phyloP scores from a whole-genome alignment of 176 grass and related monocot genomes.

The Carex myosuroides region DNA sequence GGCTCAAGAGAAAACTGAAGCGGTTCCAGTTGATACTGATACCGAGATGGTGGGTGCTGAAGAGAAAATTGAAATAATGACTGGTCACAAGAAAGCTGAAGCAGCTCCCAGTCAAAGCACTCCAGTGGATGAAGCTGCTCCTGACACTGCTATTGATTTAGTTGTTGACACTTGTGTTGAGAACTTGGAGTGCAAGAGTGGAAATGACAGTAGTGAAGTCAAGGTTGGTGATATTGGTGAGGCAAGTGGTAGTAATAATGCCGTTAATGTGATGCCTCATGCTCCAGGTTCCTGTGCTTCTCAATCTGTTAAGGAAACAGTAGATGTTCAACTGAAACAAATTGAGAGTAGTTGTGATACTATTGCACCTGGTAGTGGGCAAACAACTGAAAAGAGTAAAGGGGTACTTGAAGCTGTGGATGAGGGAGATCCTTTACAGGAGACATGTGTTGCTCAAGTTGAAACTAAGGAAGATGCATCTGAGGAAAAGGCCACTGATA shows the following conservation, averaged over 20 bases:
- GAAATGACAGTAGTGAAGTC: no score
- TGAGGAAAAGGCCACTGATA: neutral
- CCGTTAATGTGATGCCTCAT: no score
- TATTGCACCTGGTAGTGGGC: neutral
- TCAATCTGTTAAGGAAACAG: neutral
- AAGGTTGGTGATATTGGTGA: no score
- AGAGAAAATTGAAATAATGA: neutral
- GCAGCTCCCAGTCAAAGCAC: neutral
- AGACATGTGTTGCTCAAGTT: neutral
- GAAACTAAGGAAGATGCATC: neutral
- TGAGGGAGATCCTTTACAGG: conserved; percentile 16
- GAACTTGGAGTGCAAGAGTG: neutral
- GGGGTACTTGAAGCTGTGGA: conserved; percentile 3
- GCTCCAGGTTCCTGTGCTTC: no score
- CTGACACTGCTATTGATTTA: neutral
- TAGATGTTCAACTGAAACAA: conserved; percentile 2
- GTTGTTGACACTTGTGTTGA: neutral
- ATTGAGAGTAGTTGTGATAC: neutral
- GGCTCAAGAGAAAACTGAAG: conserved; percentile 17
- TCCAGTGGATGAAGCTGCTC: neutral
- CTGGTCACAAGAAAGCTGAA: neutral
- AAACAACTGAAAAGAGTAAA: conserved; percentile 6
- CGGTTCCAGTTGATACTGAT: conserved; percentile 12
- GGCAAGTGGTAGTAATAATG: no score
- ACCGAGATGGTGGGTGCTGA: neutral